Conservation (phyloP, 495 filamentous ascomycete genomes). For the Pyrenula massariospora region DNA sequence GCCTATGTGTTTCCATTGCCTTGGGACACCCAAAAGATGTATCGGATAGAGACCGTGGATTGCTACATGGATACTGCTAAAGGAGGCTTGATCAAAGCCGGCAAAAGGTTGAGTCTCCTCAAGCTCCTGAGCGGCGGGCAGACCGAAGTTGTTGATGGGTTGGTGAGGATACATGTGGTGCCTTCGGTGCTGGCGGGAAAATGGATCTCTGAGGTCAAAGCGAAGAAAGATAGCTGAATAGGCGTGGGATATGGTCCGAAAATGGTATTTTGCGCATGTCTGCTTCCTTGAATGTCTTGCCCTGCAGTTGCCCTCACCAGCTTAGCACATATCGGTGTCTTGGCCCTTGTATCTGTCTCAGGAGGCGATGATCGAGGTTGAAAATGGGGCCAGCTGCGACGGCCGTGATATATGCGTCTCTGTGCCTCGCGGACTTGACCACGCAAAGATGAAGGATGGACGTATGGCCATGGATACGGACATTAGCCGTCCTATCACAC, state of each 20-base stretch:
- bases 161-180: constrained; percentile 71
- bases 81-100: constrained; percentile 78
- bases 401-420: no score
- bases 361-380: no score
- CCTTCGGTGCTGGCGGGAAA: constrained; percentile 50
- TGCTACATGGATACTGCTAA: constrained; percentile 75
- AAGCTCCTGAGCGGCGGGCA: constrained; percentile 67
- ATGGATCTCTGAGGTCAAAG: constrained; percentile 83
- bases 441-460: neutral
- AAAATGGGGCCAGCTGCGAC: no score
- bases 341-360: no score
- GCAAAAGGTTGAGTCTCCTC: constrained; percentile 68
- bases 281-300: no score
- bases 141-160: constrained; percentile 75
- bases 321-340: no score
- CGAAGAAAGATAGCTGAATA: constrained; percentile 33
- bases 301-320: no score
- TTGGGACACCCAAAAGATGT: constrained; percentile 71
- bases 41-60: constrained; percentile 55
- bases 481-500: neutral
- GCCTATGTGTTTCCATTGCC: constrained; percentile 68
- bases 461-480: neutral
- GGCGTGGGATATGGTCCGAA: neutral
- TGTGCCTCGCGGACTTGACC: no score
- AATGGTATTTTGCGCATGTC: no score